Percentiles rank a stretch among this genome's conserved stretches.
Conservation (phyloP, 1,284 basidiomycete species). For the Pseudomicrostroma phylloplanum region DNA sequence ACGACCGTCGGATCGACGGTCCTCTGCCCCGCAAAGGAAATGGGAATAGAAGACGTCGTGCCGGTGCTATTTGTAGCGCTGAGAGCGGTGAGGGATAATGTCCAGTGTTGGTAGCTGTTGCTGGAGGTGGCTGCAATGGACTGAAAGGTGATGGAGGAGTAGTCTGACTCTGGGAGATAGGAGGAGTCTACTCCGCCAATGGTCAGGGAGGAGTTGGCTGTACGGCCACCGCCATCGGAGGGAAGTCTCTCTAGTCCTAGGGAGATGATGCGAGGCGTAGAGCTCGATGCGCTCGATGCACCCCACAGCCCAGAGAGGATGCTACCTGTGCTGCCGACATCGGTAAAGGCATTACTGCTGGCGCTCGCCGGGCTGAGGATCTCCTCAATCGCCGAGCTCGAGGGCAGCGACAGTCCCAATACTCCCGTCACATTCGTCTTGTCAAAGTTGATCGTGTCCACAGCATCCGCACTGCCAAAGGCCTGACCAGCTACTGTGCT, state of each 20-base stretch:
- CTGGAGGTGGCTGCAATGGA: conserved; percentile 28
- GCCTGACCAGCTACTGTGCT: conserved; percentile 20
- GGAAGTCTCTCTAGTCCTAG: conserved; percentile 38
- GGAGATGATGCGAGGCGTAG: conserved; percentile 27
- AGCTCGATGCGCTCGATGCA: conserved; percentile 13
- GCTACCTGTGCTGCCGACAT: conserved; percentile 26
- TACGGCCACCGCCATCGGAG: conserved; percentile 29
- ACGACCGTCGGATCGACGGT: conserved; percentile 22
- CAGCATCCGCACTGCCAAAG: conserved; percentile 26
- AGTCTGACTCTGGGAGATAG: conserved; percentile 21
- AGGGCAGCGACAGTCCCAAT: conserved; percentile 38
- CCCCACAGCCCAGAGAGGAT: conserved; percentile 37
- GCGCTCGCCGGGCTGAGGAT: conserved; percentile 18
- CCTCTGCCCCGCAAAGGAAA: conserved; percentile 22
- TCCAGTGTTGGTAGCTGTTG: conserved; percentile 33
- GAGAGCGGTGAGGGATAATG: conserved; percentile 24
- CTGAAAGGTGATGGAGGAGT: conserved; percentile 20
- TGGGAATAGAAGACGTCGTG: conserved; percentile 20
- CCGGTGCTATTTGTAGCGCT: conserved; percentile 23
- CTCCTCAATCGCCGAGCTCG: conserved; percentile 33
- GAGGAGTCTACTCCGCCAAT: conserved; percentile 32
- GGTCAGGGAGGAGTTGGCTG: conserved; percentile 34
- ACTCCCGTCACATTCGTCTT: conserved; percentile 35
- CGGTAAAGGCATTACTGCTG: conserved; percentile 19
- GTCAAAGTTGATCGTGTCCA: conserved; percentile 29